Percentiles rank a stretch among this genome's conserved stretches.
Conservation (phyloP, 1,284 basidiomycete species). For the Microbotryum lychnidis-dioicae region DNA sequence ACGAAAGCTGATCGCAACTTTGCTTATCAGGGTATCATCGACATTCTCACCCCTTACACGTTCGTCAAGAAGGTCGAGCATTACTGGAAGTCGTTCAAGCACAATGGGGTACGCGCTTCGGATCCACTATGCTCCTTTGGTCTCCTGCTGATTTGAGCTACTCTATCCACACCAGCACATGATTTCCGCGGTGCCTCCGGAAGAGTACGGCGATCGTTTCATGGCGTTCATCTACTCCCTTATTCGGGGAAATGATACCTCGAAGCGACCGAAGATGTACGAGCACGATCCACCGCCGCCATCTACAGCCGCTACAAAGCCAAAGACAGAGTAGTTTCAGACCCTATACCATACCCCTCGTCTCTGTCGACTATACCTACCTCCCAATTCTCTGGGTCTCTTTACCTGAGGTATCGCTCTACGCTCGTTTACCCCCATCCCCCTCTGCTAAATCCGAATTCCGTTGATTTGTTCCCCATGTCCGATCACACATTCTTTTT, state of each 20-base stretch:
- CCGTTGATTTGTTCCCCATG: no score
- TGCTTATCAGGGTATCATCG: slow-evolving; percentile 66
- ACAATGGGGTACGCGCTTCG: slow-evolving; percentile 62
- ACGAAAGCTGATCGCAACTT: background rate
- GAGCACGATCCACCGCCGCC: slow-evolving; percentile 1
- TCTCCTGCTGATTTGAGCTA: background rate
- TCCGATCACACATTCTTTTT: no score
- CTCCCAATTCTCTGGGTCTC: no score
- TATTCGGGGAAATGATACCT: slow-evolving; percentile 23
- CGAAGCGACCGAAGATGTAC: slow-evolving; percentile 19
- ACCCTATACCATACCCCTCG: no score
- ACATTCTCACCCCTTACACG: slow-evolving; percentile 85
- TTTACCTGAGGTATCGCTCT: no score
- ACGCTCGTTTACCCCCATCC: no score
- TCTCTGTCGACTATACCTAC: no score
- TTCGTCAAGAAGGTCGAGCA: slow-evolving; percentile 74
- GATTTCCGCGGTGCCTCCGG: slow-evolving; percentile 81
- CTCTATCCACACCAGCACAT: slow-evolving; percentile 57
- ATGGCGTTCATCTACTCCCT: slow-evolving; percentile 44
- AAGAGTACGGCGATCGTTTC: slow-evolving; percentile 78
- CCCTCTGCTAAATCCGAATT: no score
- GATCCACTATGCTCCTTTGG: slow-evolving; percentile 4
- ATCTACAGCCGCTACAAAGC: no score
- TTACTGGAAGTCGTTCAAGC: slow-evolving; percentile 81
- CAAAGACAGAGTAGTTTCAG: no score